phyloP scores from a whole-genome alignment of 257 asterid genomes.

The Penstemon newberryi region DNA sequence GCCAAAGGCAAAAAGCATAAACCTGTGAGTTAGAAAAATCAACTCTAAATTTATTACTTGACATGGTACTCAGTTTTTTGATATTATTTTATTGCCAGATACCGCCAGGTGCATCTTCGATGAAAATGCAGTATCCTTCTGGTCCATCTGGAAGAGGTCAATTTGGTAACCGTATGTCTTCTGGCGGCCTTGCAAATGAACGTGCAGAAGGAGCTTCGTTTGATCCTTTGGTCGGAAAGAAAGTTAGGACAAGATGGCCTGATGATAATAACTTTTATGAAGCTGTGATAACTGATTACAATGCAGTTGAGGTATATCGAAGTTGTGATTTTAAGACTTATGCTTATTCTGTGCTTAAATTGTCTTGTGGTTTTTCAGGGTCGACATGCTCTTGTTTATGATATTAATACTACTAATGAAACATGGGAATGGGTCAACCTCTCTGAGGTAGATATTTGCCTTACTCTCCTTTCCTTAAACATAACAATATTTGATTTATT shows the following conservation, averaged over 20 bases:
- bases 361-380: constrained; percentile 48
- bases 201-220: constrained; percentile 60
- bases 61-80: constrained; percentile 14
- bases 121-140: constrained; percentile 67
- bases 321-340: constrained; percentile 17
- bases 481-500: constrained; percentile 7
- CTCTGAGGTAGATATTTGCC: constrained; percentile 49
- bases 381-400: constrained; percentile 71
- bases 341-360: constrained; percentile 27
- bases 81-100: constrained; percentile 41
- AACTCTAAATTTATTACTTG: constrained; percentile 22
- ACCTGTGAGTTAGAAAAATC: constrained; percentile 51
- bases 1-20: constrained; percentile 64
- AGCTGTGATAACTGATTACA: constrained; percentile 75
- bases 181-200: constrained; percentile 55
- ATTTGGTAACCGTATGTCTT: constrained; percentile 54
- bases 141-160: constrained; percentile 85
- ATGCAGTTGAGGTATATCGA: constrained; percentile 57
- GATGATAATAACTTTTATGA: constrained; percentile 93
- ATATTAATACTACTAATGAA: constrained; percentile 52
- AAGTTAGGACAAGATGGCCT: constrained; percentile 95
- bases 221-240: constrained; percentile 75
- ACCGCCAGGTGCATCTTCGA: constrained; percentile 58
- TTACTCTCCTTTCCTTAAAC: constrained; percentile 18
- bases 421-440: constrained; percentile 78